Evolutionary conservation across 139 green algal genomes (phyloP).

Genomic region (Bryopsis sp.): DNA sequence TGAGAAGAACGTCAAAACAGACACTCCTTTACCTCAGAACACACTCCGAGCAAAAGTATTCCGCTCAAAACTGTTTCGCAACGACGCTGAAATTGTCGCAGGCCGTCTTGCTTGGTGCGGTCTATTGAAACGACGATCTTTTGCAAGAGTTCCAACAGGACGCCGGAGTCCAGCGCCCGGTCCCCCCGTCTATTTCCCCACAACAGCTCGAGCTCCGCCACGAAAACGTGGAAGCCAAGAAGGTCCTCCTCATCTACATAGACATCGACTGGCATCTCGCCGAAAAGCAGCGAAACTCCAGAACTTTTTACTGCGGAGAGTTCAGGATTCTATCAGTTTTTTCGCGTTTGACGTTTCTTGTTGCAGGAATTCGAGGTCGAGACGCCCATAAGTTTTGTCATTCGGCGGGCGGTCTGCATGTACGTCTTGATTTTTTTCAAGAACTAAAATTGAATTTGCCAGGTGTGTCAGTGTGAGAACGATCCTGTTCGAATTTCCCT

Average conservation of each 20-base stretch:
- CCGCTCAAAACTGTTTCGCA: constrained; percentile 61
- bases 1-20: no score
- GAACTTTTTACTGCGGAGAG: no score
- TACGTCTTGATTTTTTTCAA: no score
- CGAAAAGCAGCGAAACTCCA: not conserved
- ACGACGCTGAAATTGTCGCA: constrained; percentile 58
- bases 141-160: constrained; percentile 63
- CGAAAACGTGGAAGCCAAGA: constrained; percentile 63
- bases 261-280: constrained; percentile 3
- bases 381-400: no score
- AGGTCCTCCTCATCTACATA: constrained; percentile 65
- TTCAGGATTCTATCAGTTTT: no score
- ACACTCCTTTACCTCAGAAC: constrained; percentile 26
- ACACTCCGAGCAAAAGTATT: constrained; percentile 41
- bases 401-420: no score
- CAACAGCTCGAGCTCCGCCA: constrained; percentile 75
- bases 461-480: no score
- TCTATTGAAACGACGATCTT: constrained; percentile 59
- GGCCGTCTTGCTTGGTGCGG: constrained; percentile 26
- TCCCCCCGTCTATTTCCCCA: constrained; percentile 36
- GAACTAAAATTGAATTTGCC: no score
- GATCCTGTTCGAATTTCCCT: no score
- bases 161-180: constrained; percentile 27
- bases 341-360: no score
- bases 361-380: no score